phyloP scores from a whole-genome alignment of 169 alveolate species.

The Plasmodium vivax region DNA sequence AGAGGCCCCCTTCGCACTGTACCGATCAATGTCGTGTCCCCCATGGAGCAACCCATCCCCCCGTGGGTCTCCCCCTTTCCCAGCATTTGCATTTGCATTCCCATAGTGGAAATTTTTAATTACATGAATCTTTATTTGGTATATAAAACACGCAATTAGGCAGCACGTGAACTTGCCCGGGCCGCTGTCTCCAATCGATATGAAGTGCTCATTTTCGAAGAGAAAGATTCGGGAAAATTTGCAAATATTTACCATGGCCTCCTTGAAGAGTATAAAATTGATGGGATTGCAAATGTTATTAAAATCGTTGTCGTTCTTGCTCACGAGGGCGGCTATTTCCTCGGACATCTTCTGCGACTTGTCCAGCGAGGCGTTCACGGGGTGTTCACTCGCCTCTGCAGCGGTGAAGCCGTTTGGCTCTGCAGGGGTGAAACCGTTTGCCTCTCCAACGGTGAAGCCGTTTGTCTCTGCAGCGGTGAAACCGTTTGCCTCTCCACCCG shows the following conservation, averaged over 20 bases:
- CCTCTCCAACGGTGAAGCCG: too few relatives aligned
- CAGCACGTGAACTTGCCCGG: slow-evolving; percentile 65
- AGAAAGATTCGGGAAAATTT: slow-evolving; percentile 73
- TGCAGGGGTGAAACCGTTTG: too few relatives aligned
- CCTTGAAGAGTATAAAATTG: slow-evolving; percentile 70
- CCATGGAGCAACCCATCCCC: neutral
- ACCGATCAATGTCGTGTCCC: neutral
- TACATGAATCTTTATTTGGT: slow-evolving; percentile 67
- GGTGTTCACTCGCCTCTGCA: neutral
- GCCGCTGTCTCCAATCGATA: slow-evolving; percentile 73
- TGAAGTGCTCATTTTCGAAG: slow-evolving; percentile 74
- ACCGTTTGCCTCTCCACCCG: too few relatives aligned
- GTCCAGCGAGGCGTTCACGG: slow-evolving; percentile 5
- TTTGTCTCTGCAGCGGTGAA: too few relatives aligned
- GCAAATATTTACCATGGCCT: slow-evolving; percentile 70
- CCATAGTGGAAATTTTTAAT: slow-evolving; percentile 66
- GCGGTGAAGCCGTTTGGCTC: neutral
- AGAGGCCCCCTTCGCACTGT: neutral
- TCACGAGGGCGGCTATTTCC: slow-evolving; percentile 45
- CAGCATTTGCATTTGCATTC: neutral
- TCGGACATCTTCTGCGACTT: slow-evolving; percentile 48
- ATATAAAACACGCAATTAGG: slow-evolving; percentile 72
- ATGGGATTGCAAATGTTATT: slow-evolving; percentile 40
- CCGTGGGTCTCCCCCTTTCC: neutral
- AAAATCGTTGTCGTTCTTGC: slow-evolving; percentile 70